These are phyloP conservation scores for Lasiodiplodia hormozganensis DNA, from an alignment of 2,329 filamentous ascomycete genomes.

Conservation along the genomic window DNA sequence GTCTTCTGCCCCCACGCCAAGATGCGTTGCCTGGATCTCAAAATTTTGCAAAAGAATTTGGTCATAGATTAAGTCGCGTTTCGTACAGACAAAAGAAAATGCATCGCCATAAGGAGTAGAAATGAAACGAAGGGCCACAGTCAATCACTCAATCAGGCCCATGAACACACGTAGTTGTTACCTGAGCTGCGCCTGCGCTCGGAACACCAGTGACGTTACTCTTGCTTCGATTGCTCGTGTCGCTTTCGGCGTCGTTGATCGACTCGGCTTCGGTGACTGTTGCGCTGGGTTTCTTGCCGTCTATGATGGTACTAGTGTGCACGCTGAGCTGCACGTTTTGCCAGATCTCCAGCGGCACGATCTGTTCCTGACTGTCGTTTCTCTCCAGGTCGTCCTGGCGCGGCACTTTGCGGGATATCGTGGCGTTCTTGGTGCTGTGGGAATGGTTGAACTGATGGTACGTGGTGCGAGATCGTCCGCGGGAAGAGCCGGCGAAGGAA, in stretches of 20 bases:
- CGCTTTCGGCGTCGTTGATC: constrained; percentile 18
- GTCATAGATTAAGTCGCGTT: constrained; percentile 3
- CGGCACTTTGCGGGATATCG: neutral
- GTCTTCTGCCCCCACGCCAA: neutral
- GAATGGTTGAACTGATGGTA: constrained; percentile 22
- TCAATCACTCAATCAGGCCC: constrained; percentile 7
- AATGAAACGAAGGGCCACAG: neutral
- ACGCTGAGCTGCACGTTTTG: constrained; percentile 24
- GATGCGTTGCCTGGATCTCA: neutral
- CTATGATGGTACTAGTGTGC: neutral
- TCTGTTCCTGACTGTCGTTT: constrained; percentile 10
- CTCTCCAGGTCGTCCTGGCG: constrained; percentile 11
- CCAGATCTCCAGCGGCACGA: constrained; percentile 24
- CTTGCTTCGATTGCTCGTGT: constrained; percentile 6
- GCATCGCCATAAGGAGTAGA: neutral
- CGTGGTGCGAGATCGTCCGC: constrained; percentile 16
- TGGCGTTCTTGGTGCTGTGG: constrained; percentile 5
- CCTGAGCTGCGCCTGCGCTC: neutral
- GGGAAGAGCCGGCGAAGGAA: constrained; percentile 35
- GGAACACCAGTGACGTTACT: neutral
- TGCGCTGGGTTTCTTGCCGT: neutral
- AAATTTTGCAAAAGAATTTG: neutral
- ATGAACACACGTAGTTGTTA: constrained; percentile 10
- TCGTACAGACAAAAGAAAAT: neutral
- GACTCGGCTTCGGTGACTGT: constrained; percentile 7